A percentile compares a stretch with the other conserved stretches of the same genome.
Conservation (phyloP, 2,329 filamentous ascomycete species). For the Ophiocordyceps camponoti-rufipedis region DNA sequence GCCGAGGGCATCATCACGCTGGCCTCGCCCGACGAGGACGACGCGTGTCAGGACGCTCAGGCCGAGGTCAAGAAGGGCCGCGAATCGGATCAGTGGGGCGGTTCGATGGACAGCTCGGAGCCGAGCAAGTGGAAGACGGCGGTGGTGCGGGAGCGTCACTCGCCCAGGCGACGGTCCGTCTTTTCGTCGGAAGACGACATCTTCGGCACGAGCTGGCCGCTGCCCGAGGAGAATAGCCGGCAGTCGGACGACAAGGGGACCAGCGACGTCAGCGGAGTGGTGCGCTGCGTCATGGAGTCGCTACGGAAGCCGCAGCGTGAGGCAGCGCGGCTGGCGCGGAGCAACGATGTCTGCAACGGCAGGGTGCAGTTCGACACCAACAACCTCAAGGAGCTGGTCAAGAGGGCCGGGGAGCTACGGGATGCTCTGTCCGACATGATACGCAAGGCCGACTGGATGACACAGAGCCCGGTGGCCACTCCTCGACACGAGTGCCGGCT, state of each 20-base stretch:
- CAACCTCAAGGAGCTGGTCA: conserved; percentile 47
- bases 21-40: conserved; percentile 50
- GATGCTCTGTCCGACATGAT: conserved; percentile 41
- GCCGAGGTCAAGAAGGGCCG: conserved; percentile 24
- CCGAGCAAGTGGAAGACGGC: conserved; percentile 28
- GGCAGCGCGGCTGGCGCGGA: conserved; percentile 13
- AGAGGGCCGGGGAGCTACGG: conserved; percentile 39
- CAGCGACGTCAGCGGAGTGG: conserved; percentile 27
- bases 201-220: conserved; percentile 34
- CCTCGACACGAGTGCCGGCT: conserved; percentile 23
- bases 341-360: conserved; percentile 22
- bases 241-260: conserved; percentile 19
- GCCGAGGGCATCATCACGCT: conserved; percentile 76
- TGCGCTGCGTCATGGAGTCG: conserved; percentile 44
- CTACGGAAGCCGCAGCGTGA: conserved; percentile 35
- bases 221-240: conserved; percentile 19
- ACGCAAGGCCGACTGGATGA: conserved; percentile 38
- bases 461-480: conserved; percentile 34
- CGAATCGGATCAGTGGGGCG: conserved; percentile 25
- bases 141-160: conserved; percentile 34
- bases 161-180: conserved; percentile 38
- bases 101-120: conserved; percentile 22
- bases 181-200: conserved; percentile 50
- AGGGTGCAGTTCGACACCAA: conserved; percentile 49
- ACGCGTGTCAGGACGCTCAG: conserved; percentile 13